Evolutionary conservation across 208 protist species (phyloP).

Genomic region (Phytomonas sp.): DNA sequence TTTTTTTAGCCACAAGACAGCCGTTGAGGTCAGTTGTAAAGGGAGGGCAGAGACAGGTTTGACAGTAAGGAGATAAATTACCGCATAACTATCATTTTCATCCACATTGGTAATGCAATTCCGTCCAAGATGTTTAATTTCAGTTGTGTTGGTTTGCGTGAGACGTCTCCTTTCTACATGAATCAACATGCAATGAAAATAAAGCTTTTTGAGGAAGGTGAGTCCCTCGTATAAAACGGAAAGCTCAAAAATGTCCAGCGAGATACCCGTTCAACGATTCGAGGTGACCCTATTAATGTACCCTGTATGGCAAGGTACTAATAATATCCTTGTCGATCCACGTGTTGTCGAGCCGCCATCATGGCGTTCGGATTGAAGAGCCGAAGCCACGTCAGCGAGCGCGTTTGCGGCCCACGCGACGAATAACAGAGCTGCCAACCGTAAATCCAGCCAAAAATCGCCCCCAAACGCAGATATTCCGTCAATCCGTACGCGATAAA

Average conservation of each 20-base stretch:
- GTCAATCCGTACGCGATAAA: constrained; percentile 40
- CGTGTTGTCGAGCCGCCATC: background rate
- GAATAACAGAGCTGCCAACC: constrained; percentile 73
- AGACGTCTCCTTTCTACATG: background rate
- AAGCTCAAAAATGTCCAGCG: background rate
- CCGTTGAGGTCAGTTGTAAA: background rate
- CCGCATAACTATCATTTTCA: background rate
- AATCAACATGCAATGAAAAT: background rate
- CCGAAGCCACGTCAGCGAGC: constrained; percentile 47
- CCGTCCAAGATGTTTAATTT: background rate
- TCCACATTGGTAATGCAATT: background rate
- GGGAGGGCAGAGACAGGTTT: background rate
- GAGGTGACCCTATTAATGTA: background rate
- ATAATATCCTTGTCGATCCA: background rate
- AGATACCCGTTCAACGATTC: background rate
- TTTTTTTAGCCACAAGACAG: background rate
- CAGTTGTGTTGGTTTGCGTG: background rate
- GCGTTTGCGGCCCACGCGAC: constrained; percentile 24
- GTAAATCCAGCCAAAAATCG: constrained; percentile 62
- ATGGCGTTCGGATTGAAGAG: constrained; percentile 19
- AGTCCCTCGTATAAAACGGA: background rate
- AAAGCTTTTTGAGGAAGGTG: background rate
- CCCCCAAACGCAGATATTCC: constrained; percentile 53
- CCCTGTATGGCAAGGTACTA: background rate
- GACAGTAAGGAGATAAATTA: background rate